phyloP scores from a whole-genome alignment of 495 filamentous ascomycete species.

The Glonium stellatum region DNA sequence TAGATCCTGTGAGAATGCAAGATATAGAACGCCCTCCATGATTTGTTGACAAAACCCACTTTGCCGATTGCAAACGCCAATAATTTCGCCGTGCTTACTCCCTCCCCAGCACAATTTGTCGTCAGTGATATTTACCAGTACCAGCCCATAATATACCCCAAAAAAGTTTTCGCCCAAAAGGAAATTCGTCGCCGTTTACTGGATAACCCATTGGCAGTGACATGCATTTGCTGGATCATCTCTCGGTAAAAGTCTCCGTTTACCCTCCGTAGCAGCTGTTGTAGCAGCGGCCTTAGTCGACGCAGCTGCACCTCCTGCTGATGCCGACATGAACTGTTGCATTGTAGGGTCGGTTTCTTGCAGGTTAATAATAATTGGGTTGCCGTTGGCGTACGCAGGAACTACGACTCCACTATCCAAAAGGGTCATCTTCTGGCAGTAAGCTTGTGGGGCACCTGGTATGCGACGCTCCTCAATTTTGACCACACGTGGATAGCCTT shows the following conservation, averaged over 20 bases:
- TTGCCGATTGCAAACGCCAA: neutral
- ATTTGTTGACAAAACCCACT: neutral
- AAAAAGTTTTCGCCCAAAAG: neutral
- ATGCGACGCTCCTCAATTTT: constrained; percentile 76
- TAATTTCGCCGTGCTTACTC: neutral
- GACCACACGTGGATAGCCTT: constrained; percentile 60
- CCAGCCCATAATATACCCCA: neutral
- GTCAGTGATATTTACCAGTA: neutral
- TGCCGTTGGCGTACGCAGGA: constrained; percentile 38
- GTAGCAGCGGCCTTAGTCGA: neutral
- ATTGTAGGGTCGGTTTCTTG: constrained; percentile 48
- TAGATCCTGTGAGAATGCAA: no score
- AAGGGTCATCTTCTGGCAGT: constrained; percentile 69
- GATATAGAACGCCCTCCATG: neutral
- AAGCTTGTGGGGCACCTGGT: constrained; percentile 41
- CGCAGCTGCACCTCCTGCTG: neutral
- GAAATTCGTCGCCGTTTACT: constrained; percentile 3
- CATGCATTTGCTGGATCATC: constrained; percentile 24
- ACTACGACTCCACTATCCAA: constrained; percentile 42
- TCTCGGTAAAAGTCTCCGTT: constrained; percentile 1
- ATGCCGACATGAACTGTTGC: constrained; percentile 4
- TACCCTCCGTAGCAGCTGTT: neutral
- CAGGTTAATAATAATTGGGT: constrained; percentile 50
- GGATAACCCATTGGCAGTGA: constrained; percentile 36
- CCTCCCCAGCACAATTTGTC: neutral